Evolutionary conservation across 768 basidiomycete genomes (phyloP), one percentile per base, ranked within the genome.

Genomic region (Agaricus sinodeliciosus): DNA sequence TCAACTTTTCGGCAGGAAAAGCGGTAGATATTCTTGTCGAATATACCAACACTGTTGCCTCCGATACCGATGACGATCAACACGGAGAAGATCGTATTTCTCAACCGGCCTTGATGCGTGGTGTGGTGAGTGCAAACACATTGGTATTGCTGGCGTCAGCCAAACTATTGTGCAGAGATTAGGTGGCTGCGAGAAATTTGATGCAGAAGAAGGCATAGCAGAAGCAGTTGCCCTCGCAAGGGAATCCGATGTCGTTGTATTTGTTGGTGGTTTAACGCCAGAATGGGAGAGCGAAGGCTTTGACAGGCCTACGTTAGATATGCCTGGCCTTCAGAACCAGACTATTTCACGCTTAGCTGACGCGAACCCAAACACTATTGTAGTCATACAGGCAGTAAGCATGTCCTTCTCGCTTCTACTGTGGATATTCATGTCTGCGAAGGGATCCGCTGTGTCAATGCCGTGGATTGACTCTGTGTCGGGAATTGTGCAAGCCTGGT

Each of bases 251-350:
- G 74, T 73, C 39, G 85, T 81, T 43, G 66, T 84, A 58, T 71
- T 80, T 58, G 70, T 85, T 54, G 78, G 68, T 9, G 85, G 86
- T 4, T 69, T 86, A 18, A 80, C 80, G 27, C 78, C 80, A 0
- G 83, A 89, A 65, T 87, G 82, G 81, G 85, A 89, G 67, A 81
- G 79, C 55, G 87, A 88, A 65, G 84, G 84, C 7, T 87, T 84
- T 58, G 87, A 89, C 58, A 70, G 87, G 34, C 79, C 79, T 11
- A 74, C 78, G 1, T 68, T 89, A 22, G 65, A 73, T 43, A 70
- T 87, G 60, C 85, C 85, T 42, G 78, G 80, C 4, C 62, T 68
- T 12, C 79, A 81, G 57, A 76, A 87, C 61, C 80, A 85, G 62
- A 65, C 84, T 6, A 81, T 86, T 49, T 53, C 63, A 3, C 69